These are phyloP conservation scores for Didymella pinodella DNA, from an alignment of 2,329 filamentous ascomycete genomes.

Conservation along the genomic window DNA sequence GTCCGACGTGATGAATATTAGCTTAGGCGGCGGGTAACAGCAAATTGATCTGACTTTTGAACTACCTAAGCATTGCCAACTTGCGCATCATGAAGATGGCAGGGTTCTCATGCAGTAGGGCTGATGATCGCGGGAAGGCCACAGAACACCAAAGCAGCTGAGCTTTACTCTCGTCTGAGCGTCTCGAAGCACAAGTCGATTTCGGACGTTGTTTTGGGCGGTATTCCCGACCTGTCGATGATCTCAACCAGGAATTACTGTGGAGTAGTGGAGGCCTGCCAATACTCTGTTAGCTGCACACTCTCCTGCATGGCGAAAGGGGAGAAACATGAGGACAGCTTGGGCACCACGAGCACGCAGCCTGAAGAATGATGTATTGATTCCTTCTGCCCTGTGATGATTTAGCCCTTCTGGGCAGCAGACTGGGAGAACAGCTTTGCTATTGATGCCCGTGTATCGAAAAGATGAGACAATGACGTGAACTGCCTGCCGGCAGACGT, in stretches of 20 bases:
- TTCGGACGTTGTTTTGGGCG: slow-evolving; percentile 12
- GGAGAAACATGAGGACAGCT: slow-evolving; percentile 23
- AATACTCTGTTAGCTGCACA: slow-evolving; percentile 11
- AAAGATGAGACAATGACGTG: slow-evolving; percentile 15
- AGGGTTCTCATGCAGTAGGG: slow-evolving; percentile 21
- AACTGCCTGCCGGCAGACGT: slow-evolving; percentile 18
- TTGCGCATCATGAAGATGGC: slow-evolving; percentile 18
- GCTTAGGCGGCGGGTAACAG: background rate
- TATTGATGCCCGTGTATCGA: slow-evolving; percentile 10
- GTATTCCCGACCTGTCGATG: slow-evolving; percentile 11
- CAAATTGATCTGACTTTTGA: background rate
- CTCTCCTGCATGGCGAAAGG: slow-evolving; percentile 10
- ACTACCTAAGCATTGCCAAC: slow-evolving; percentile 14
- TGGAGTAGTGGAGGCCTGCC: slow-evolving; percentile 21
- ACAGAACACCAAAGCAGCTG: slow-evolving; percentile 10
- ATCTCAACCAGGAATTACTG: slow-evolving; percentile 5
- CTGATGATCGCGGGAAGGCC: slow-evolving; percentile 16
- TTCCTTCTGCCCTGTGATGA: slow-evolving; percentile 6
- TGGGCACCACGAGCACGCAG: slow-evolving; percentile 5
- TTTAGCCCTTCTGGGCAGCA: slow-evolving; percentile 6
- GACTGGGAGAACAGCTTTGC: slow-evolving; percentile 10
- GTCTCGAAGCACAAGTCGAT: slow-evolving; percentile 14
- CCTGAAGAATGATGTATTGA: slow-evolving; percentile 19
- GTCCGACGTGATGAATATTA: slow-evolving; percentile 1
- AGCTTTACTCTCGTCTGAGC: background rate